A percentile compares a stretch with the other conserved stretches of the same genome.
Conservation (phyloP, 495 filamentous ascomycete species). For the Neurospora intermedia region DNA sequence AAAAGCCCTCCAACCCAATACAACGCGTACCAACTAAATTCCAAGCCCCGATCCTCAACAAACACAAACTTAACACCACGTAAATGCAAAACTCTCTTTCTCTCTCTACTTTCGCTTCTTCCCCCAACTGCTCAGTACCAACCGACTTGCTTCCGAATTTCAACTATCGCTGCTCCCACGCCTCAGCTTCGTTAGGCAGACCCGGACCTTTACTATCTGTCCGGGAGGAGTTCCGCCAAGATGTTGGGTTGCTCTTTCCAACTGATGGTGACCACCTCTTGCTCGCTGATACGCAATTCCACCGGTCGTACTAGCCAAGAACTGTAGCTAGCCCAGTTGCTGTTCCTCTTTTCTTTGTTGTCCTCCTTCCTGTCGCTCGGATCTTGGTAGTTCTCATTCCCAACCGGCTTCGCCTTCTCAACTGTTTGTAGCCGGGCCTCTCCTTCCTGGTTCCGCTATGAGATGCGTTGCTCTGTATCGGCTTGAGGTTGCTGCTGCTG, state of each 20-base stretch:
- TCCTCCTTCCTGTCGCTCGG: background rate
- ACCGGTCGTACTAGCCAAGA: background rate
- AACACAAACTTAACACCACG: constrained; percentile 12
- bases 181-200: background rate
- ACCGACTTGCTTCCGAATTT: background rate
- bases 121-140: background rate
- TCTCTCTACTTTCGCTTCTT: background rate
- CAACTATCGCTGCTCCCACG: background rate
- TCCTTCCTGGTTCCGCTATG: background rate
- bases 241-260: background rate
- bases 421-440: background rate
- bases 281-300: background rate
- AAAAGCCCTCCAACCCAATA: background rate
- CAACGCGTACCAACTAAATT: background rate
- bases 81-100: constrained; percentile 11
- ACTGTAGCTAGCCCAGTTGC: background rate
- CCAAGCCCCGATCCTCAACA: constrained; percentile 1
- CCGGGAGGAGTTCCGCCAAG: background rate
- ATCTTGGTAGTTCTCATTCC: background rate
- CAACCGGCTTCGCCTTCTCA: background rate
- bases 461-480: background rate
- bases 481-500: background rate
- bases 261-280: background rate
- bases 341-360: background rate
- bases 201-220: too few relatives aligned